A percentile compares a stretch with the other conserved stretches of the same genome.
phyloP scores from a whole-genome alignment of 2,329 filamentous ascomycete species.

The Rutstroemia sp. region DNA sequence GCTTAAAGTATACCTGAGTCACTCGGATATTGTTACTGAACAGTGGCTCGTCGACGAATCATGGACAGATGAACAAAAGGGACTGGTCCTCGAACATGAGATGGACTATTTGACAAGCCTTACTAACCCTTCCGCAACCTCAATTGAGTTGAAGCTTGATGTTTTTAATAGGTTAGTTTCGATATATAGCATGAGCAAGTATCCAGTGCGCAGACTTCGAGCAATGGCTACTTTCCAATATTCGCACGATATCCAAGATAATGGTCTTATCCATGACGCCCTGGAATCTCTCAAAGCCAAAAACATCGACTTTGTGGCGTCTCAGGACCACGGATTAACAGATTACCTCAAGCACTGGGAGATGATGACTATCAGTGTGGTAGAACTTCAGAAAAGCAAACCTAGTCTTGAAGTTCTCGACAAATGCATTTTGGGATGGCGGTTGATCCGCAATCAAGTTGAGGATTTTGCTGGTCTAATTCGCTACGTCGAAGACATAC shows the following conservation, averaged over 20 bases:
- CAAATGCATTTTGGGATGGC: constrained; percentile 25
- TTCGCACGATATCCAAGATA: constrained; percentile 2
- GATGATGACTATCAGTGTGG: constrained; percentile 18
- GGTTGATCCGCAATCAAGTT: constrained; percentile 36
- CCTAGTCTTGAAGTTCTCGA: constrained; percentile 22
- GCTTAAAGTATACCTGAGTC: constrained; percentile 50
- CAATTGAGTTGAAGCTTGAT: constrained; percentile 15
- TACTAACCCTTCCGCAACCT: constrained; percentile 10
- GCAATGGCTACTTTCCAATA: constrained; percentile 20
- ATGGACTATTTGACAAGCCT: constrained; percentile 37
- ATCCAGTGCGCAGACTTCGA: constrained; percentile 27
- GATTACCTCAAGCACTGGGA: constrained; percentile 21
- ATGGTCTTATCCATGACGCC: constrained; percentile 13
- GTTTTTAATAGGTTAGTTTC: constrained; percentile 21
- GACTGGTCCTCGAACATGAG: constrained; percentile 54
- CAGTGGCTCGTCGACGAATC: constrained; percentile 23
- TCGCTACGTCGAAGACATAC: constrained; percentile 41
- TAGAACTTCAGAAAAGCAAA: constrained; percentile 23
- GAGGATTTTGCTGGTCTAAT: constrained; percentile 35
- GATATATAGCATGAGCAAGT: constrained; percentile 22
- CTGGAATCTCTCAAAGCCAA: constrained; percentile 8
- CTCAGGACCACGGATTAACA: constrained; percentile 21
- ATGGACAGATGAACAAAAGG: constrained; percentile 41
- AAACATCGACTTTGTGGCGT: constrained; percentile 12
- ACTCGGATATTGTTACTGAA: constrained; percentile 49